Percentiles rank a stretch among this genome's conserved stretches.
Evolutionary conservation across 805 yeast species (phyloP).

Genomic region (Sungouiella thailandica): DNA sequence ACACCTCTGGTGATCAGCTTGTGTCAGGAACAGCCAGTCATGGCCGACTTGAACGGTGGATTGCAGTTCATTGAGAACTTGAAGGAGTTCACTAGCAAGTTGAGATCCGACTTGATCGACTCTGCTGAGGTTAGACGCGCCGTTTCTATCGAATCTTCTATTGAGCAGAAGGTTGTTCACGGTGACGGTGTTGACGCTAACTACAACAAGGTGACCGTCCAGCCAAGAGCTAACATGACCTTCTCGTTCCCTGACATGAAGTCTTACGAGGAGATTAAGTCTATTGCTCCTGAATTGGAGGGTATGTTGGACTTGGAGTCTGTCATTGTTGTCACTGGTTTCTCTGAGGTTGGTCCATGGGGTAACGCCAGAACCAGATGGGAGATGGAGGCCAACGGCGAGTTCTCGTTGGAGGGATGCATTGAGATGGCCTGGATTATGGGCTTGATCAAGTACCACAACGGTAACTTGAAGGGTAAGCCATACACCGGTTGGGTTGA

Average conservation of each 20-base stretch:
- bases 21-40: slow-evolving; percentile 90
- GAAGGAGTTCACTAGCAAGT: slow-evolving; percentile 76
- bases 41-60: slow-evolving; percentile 99
- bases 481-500: slow-evolving; percentile 98
- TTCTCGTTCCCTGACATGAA: slow-evolving; percentile 89
- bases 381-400: slow-evolving; percentile 98
- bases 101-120: slow-evolving; percentile 73
- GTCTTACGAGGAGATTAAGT: slow-evolving; percentile 66
- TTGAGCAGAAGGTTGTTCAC: slow-evolving; percentile 78
- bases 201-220: slow-evolving; percentile 67
- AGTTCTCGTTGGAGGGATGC: slow-evolving; percentile 94
- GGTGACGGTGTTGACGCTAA: slow-evolving; percentile 89
- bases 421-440: slow-evolving; percentile 99
- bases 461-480: slow-evolving; percentile 82
- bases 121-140: slow-evolving; percentile 93
- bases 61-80: slow-evolving; percentile 88
- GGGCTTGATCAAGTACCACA: slow-evolving; percentile 95
- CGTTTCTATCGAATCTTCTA: slow-evolving; percentile 86
- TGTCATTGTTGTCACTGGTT: slow-evolving; percentile 94
- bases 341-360: slow-evolving; percentile 99
- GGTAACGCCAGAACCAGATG: slow-evolving; percentile 98
- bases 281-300: slow-evolving; percentile 67
- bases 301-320: slow-evolving; percentile 90
- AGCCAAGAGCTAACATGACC: slow-evolving; percentile 93
- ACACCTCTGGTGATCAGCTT: slow-evolving; percentile 78